These are phyloP conservation scores for Allium fistulosum DNA, from an alignment of 106 monocot species.

Conservation along the genomic window DNA sequence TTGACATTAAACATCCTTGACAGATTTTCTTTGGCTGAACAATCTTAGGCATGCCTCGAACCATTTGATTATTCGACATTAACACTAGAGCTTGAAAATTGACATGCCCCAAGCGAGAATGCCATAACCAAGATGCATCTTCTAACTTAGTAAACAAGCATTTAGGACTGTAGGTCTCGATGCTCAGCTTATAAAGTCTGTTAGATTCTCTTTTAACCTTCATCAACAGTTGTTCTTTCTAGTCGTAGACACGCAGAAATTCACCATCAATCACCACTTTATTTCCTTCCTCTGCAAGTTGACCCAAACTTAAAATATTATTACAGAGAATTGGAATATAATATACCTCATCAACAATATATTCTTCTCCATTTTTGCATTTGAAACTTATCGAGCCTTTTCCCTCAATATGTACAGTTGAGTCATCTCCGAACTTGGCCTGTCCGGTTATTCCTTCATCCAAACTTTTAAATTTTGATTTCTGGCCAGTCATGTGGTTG, in stretches of 20 bases:
- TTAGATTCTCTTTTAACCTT: neutral
- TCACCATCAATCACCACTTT: neutral
- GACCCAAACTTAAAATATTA: neutral
- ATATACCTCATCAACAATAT: neutral
- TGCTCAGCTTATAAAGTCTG: neutral
- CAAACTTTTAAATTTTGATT: neutral
- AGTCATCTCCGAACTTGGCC: neutral
- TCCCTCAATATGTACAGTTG: neutral
- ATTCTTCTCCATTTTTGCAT: neutral
- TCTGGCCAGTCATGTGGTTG: slow-evolving; percentile 2
- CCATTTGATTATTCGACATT: neutral
- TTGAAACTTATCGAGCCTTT: neutral
- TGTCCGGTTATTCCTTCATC: neutral
- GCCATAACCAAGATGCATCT: neutral
- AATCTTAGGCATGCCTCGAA: neutral
- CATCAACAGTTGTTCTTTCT: neutral
- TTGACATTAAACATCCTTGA: no score
- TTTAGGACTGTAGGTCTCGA: neutral
- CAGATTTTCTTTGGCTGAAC: neutral
- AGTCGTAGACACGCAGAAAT: neutral
- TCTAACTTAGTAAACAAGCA: neutral
- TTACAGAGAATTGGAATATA: neutral
- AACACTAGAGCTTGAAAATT: neutral
- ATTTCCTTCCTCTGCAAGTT: neutral
- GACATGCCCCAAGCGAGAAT: neutral